Base-by-base conservation (phyloP, 169 alveolate species). In the Eimeria zaria region DNA sequence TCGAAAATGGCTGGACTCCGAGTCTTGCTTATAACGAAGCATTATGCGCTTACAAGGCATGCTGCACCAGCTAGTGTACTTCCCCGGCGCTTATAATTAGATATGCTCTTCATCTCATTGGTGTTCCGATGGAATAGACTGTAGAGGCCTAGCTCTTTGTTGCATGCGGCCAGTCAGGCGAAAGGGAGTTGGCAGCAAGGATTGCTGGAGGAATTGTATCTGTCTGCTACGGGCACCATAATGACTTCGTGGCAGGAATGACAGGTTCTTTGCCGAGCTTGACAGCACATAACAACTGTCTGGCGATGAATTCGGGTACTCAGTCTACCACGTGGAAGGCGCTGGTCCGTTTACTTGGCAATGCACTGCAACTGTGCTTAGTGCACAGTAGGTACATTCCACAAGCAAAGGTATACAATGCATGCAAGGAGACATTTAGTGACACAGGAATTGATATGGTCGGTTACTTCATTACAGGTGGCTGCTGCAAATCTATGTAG, bases 11-110 rank as follows among this genome's bases (percentile, higher is more conserved):
- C 18, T 87, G 94, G 94, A 62, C 84, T 39, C 84, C 94, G 22
- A 44, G 83, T 12, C 84, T 87, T 18, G 94, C 94, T 4, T 87
- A 87, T 74, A 87, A 87, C 44, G 94, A 87, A 48, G 94, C 94
- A 8, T 74, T 87, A 60, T 87, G 94, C 67, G 94, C 94, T 27
- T 87, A 41, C 64, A 87, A 87, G 81, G 94, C 46, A 87, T 36
- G 62, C 53, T 73, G 24, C 69, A 64, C 27, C 18, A 62, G 46
- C 39, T 14, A 62, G 11, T n/a, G 12, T 39, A 41, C 41, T 30
- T 33, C 55, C 83, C 53, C 11, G 51, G 27, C 53, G 14, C 36
- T 14, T 73, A 20, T 9, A 48, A 48, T 48, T 48, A 6, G 55
- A 22, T 73, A 30, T 71, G 53, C 81, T 71, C 1, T 39, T 39